Base-by-base conservation (phyloP, 1,284 basidiomycete genomes). In the Pisolithus thermaeus region DNA sequence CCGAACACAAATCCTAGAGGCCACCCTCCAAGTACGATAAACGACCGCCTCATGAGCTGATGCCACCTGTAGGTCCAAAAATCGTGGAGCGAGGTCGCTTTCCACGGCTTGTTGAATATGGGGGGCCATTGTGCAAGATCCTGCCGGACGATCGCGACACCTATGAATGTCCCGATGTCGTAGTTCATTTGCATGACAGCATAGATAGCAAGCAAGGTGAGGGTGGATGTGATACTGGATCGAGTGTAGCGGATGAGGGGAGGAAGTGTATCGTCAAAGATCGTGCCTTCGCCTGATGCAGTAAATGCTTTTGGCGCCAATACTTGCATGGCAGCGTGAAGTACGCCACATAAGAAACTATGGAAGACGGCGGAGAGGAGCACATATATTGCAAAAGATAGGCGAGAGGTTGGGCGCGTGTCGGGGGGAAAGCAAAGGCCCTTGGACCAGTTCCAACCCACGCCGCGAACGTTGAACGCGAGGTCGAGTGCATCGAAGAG, bases 401-500 rank as follows among this genome's bases (percentile, higher is more conserved):
- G 36, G 18, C 23, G 25, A 25, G 14, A 42, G 9, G 23, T 63
- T 62, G 55, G 50, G 14, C 76, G 71, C 8, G 67, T 72, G 58
- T 78, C 73, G 14, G 52, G 57, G 1, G 78, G 73, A 38, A 79
- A 41, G 45, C 72, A 65, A 4, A 77, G 61, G 37, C 71, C 68
- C 27, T 61, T 59, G 7, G 59, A 53, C 61, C 59, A 61, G 12
- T 61, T 44, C 81, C 82, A 84, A 16, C 76, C 79, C 39, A 70
- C 57, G 3, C 80, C 81, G 11, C 81, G 77, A 11, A 77, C 53
- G 54, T 73, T 77, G 52, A 62, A 65, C 9, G 57, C 56, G 12
- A 84, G 69, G 48, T 82, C 78, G 7, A 74, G 57, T 0, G 75
- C 72, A 56, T 84, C 75, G 35, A 66, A 48, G 9, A 67, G 1